phyloP scores from a whole-genome alignment of 2,329 filamentous ascomycete genomes.

The Beauveria sp. region DNA sequence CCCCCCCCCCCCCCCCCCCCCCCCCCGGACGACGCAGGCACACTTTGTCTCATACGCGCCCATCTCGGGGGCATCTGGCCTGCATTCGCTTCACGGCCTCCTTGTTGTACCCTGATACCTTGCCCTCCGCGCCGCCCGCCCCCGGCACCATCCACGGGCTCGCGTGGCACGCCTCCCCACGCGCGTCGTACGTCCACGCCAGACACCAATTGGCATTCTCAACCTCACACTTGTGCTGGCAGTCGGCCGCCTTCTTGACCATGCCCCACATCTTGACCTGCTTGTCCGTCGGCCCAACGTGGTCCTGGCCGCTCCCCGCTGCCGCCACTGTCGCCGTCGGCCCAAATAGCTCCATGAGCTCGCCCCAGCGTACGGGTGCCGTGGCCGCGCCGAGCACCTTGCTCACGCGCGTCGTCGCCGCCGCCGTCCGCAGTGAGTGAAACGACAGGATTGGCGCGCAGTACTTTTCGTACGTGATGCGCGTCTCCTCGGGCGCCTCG shows the following conservation, averaged over 20 bases:
- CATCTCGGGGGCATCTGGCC: slow-evolving; percentile 16
- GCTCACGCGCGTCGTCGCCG: slow-evolving; percentile 39
- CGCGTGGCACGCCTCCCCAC: slow-evolving; percentile 31
- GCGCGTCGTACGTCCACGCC: slow-evolving; percentile 43
- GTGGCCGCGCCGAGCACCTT: slow-evolving; percentile 30
- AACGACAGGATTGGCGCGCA: slow-evolving; percentile 49
- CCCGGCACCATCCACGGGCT: slow-evolving; percentile 46
- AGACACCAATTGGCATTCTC: slow-evolving; percentile 32
- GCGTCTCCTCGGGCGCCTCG: slow-evolving; percentile 40
- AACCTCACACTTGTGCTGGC: slow-evolving; percentile 34
- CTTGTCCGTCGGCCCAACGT: slow-evolving; percentile 43
- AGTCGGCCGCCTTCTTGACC: slow-evolving; percentile 33
- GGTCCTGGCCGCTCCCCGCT: slow-evolving; percentile 32
- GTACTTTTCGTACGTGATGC: slow-evolving; percentile 41
- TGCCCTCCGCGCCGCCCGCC: slow-evolving; percentile 17
- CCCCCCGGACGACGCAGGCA: neutral
- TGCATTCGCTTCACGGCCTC: slow-evolving; percentile 20
- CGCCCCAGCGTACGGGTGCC: slow-evolving; percentile 40
- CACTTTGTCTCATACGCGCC: neutral
- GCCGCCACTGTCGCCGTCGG: slow-evolving; percentile 24
- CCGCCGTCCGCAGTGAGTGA: slow-evolving; percentile 38
- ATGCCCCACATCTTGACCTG: slow-evolving; percentile 29
- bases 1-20: too few species aligned
- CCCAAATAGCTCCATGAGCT: slow-evolving; percentile 41
- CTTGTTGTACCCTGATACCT: slow-evolving; percentile 27